phyloP scores from a whole-genome alignment of 2,329 filamentous ascomycete species.

The Graphium sp. region DNA sequence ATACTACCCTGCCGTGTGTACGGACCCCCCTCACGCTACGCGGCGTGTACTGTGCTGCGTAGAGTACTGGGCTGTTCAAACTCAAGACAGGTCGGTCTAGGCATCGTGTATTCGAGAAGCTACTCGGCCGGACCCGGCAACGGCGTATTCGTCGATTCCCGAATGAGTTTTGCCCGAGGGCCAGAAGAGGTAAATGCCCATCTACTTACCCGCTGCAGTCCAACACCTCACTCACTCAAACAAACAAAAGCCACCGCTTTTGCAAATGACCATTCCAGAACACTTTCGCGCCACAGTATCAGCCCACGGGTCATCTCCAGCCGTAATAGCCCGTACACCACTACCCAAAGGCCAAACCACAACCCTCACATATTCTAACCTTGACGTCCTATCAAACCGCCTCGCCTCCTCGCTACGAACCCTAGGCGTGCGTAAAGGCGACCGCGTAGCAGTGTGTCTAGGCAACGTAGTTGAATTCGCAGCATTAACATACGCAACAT shows the following conservation, averaged over 20 bases:
- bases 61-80: too few relatives aligned
- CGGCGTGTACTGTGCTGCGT: too few relatives aligned
- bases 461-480: conserved; percentile 79
- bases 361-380: conserved; percentile 53
- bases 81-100: too few relatives aligned
- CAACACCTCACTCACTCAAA: too few relatives aligned
- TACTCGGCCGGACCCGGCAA: too few relatives aligned
- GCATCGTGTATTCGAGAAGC: too few relatives aligned
- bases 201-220: too few relatives aligned
- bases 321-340: conserved; percentile 34
- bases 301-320: conserved; percentile 43
- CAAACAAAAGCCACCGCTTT: conserved; percentile 48
- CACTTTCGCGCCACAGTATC: conserved; percentile 54
- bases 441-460: conserved; percentile 71
- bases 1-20: too few relatives aligned
- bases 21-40: too few relatives aligned
- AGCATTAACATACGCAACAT: conserved; percentile 72
- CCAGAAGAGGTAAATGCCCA: too few relatives aligned
- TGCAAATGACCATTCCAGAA: conserved; percentile 51
- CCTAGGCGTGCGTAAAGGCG: conserved; percentile 62
- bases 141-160: too few relatives aligned
- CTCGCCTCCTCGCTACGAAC: conserved; percentile 54
- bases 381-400: conserved; percentile 62
- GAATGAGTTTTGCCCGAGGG: too few relatives aligned
- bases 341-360: conserved; percentile 32